Percentiles rank a stretch among this genome's conserved stretches.
Conservation (phyloP, 2,329 filamentous ascomycete genomes). For the Triangularia verruculosa region DNA sequence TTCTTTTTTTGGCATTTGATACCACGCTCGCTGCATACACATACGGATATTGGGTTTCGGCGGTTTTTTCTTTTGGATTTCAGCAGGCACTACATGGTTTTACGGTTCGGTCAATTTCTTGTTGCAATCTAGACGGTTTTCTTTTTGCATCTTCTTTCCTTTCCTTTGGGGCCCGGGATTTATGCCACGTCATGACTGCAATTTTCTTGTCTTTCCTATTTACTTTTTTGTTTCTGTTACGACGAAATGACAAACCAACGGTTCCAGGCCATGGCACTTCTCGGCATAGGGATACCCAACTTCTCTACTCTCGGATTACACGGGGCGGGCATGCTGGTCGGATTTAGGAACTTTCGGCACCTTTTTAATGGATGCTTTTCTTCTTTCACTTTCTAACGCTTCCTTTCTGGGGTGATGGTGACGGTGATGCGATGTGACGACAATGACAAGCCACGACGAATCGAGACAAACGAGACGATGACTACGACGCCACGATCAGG, state of each 20-base stretch:
- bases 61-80: conserved; percentile 1
- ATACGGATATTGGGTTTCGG: not conserved
- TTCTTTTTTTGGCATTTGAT: conserved; percentile 15
- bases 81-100: not conserved
- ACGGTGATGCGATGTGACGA: not conserved
- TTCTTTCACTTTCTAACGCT: not conserved
- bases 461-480: not conserved
- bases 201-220: conserved; percentile 7
- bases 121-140: conserved; percentile 14
- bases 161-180: conserved; percentile 1
- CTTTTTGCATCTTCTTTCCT: not conserved
- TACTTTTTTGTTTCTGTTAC: conserved; percentile 12
- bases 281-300: conserved; percentile 16
- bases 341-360: conserved; percentile 1
- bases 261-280: conserved; percentile 10
- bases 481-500: not conserved
- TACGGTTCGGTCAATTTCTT: not conserved
- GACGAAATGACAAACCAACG: conserved; percentile 16
- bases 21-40: conserved; percentile 20
- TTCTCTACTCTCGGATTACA: conserved; percentile 10
- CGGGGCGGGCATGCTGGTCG: not conserved
- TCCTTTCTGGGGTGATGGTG: not conserved
- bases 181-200: conserved; percentile 20
- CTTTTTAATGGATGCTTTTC: not conserved
- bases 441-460: not conserved